A percentile compares a stretch with the other conserved stretches of the same genome.
These are phyloP conservation scores for Fusarium solani-melongenae DNA, from an alignment of 2,329 filamentous ascomycete genomes.

Conservation along the genomic window DNA sequence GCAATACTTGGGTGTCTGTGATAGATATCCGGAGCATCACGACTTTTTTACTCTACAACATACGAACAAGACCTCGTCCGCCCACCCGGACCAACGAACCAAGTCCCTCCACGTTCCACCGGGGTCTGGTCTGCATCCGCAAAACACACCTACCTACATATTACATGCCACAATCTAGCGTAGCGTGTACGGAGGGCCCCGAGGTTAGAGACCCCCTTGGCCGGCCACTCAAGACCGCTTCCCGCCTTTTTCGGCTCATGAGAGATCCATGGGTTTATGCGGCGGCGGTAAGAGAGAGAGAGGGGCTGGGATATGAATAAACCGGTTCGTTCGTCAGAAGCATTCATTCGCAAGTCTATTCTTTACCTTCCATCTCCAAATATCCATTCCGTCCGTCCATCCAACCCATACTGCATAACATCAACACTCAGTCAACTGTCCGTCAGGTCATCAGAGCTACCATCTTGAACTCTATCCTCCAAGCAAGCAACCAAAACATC, in stretches of 20 bases:
- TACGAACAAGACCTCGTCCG: not conserved
- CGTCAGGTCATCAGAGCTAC: not conserved
- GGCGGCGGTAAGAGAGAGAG: not conserved
- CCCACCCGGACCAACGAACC: constrained; percentile 23
- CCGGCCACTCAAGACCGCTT: constrained; percentile 7
- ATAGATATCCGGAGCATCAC: not conserved
- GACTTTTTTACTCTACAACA: not conserved
- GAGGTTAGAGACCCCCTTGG: constrained; percentile 10
- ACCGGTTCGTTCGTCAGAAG: not conserved
- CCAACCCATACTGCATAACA: not conserved
- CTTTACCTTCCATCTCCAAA: not conserved
- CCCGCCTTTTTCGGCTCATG: constrained; percentile 20
- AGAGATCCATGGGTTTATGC: constrained; percentile 3
- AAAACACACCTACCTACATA: constrained; percentile 13
- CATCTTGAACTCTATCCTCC: not conserved
- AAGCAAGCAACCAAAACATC: not conserved
- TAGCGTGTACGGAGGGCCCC: constrained; percentile 3
- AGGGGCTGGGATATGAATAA: not conserved
- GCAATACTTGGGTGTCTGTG: not conserved
- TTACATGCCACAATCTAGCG: constrained; percentile 6
- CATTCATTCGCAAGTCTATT: not conserved
- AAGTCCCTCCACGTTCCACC: constrained; percentile 34
- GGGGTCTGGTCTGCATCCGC: constrained; percentile 7
- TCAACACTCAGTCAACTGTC: not conserved
- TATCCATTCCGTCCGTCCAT: not conserved